Base-by-base conservation (phyloP, 306 rosid species). In the Prunus padus region DNA sequence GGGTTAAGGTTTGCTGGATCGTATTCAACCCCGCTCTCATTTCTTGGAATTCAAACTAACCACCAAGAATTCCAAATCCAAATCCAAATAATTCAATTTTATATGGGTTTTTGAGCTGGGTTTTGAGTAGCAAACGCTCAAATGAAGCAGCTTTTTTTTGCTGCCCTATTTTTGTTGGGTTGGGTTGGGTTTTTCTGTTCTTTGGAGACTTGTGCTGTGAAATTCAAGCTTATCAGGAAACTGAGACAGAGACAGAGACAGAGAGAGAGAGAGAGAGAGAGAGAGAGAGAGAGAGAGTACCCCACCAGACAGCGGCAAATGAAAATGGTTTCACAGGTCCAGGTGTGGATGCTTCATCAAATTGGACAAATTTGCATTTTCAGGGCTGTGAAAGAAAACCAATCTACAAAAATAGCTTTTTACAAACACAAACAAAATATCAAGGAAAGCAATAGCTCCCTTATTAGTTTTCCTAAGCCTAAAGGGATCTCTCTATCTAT, bases 1-100 rank as follows among this genome's bases (percentile, higher is more conserved):
- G 87, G 85, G 99, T 92, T 77, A 92, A 93, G 87, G 99, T 95
- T 81, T 95, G 97, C 77, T 89, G 97, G 90, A 95, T 92, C 79
- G 97, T 95, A 65, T 97, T 92, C 57, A 92, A 76, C 44, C 97
- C 97, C 26, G 97, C 96, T 95, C 97, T 95, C 99, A 95, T 95
- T 87, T 90, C 88, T 63, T 10, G 47, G 46, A 80, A 49, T 54
- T 49, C 67, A 61, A 65, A 52, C 5, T 26, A 61, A 3, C 40
- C 8, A 51, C 56, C 11, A 28, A 26, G 25, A 10, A 6, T 16
- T 6, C 65, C 57, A 16, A 50, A 73, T 68, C 33, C 57, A 19
- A 12, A 76, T 54, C 76, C 46, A 22, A 22, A 18, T n/a, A 44
- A 65, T n/a, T 10, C 25, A 25, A 57, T 12, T 25, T 11, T 22